Evolutionary conservation across 1,284 basidiomycete genomes (phyloP).

Genomic region (Hortiboletus rubellus): DNA sequence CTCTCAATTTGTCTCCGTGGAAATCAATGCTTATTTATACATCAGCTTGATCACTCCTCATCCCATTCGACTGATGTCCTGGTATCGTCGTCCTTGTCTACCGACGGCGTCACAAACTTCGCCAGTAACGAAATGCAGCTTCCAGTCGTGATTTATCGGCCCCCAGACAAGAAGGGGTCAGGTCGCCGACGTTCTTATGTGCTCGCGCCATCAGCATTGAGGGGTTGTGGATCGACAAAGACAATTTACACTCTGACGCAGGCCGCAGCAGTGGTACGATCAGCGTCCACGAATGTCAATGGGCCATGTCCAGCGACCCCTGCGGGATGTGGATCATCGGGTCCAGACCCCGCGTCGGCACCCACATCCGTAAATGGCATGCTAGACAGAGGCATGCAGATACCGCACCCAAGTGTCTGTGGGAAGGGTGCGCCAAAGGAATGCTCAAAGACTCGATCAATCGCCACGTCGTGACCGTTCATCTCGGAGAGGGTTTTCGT

Average conservation of each 20-base stretch:
- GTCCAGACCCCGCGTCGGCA: not conserved
- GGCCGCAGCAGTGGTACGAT: not conserved
- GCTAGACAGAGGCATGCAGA: not conserved
- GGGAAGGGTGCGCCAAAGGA: not conserved
- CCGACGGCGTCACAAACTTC: not conserved
- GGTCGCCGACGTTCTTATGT: too few species aligned
- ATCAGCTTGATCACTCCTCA: not conserved
- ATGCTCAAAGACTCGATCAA: slow-evolving; percentile 8
- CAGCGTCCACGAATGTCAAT: slow-evolving; percentile 7
- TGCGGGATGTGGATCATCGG: too few species aligned
- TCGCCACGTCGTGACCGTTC: slow-evolving; percentile 7
- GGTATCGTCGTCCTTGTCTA: not conserved
- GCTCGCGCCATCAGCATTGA: too few species aligned
- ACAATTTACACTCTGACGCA: not conserved
- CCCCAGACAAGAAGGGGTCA: too few species aligned
- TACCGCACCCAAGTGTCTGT: not conserved
- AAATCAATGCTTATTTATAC: not conserved
- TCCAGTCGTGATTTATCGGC: not conserved
- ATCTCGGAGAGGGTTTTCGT: slow-evolving; percentile 3
- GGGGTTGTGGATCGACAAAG: slow-evolving; percentile 5
- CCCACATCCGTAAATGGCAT: slow-evolving; percentile 12
- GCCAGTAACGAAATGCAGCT: not conserved
- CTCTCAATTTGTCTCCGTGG: not conserved
- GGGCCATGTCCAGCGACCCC: not conserved
- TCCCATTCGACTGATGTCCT: not conserved